Base-by-base conservation (phyloP, 129 eudicot species). In the Pseudognaphalium luteoalbum region DNA sequence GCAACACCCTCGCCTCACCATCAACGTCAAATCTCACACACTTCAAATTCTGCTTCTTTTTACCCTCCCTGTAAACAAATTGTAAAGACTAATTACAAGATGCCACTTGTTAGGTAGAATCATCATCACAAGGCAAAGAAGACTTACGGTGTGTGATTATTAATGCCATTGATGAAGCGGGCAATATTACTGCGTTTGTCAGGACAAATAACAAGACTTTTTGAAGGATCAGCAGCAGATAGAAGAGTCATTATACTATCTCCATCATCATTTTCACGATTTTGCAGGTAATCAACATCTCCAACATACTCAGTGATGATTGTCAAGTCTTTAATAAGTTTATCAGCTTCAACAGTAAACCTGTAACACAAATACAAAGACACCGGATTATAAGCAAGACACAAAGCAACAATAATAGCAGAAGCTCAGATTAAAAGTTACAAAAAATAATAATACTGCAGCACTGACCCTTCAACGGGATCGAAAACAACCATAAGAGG, bases 211-310 rank as follows among this genome's bases (percentile, higher is more conserved):
- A 94, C 98, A 3, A 94, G 93, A 80, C 87, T 84, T 61, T 91
- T 85, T 7, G 86, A 85, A 80, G 89, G 70, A 72, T 91, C 79
- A 41, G 86, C 69, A 60, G 97, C 91, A 44, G 66, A 78, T 69
- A 94, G 71, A 74, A 94, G 96, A 59, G 98, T 91, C 98, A 94
- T 94, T 81, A 89, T 90, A 82, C 98, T 94, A 74, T 94, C 98
- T 25, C 98, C 98, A 33, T 83, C 96, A 77, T 94, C 98, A 66
- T 84, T 66, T 78, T 94, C 96, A 1, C 96, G 85, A 19, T 80
- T 84, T 22, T 67, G 58, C 9, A 91, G 83, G 86, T 84, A 91
- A 80, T 94, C 98, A 81, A 94, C 96, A 86, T 94, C 98, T 70
- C 98, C 98, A 73, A 86, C 90, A 73, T 94, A 94, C 79, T 94